These are phyloP conservation scores for Lyophyllum atratum DNA, from an alignment of 768 basidiomycete genomes.

Conservation along the genomic window DNA sequence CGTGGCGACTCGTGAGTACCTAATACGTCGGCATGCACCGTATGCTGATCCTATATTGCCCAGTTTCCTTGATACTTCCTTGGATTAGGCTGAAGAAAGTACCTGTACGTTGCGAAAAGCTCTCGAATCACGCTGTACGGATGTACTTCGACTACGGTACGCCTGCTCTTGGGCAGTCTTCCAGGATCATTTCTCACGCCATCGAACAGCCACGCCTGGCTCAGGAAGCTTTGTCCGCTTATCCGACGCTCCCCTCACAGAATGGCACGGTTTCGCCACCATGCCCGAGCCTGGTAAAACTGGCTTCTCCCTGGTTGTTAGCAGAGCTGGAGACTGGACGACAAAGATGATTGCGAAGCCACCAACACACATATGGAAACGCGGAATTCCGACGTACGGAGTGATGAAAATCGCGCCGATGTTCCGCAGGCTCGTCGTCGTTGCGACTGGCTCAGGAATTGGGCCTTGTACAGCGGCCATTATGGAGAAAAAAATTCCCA, in stretches of 20 bases:
- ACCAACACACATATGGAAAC: slow-evolving; percentile 57
- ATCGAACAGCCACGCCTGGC: slow-evolving; percentile 39
- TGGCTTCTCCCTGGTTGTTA: slow-evolving; percentile 60
- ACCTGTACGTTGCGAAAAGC: slow-evolving; percentile 38
- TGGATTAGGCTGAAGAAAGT: slow-evolving; percentile 47
- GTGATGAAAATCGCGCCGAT: slow-evolving; percentile 56
- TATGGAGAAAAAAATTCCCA: slow-evolving; percentile 50
- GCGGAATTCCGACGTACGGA: slow-evolving; percentile 58
- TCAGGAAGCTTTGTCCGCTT: slow-evolving; percentile 50
- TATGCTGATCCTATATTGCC: neutral
- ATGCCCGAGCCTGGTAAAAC: slow-evolving; percentile 48
- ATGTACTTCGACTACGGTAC: slow-evolving; percentile 48
- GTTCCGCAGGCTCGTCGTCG: slow-evolving; percentile 56
- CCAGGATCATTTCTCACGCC: neutral
- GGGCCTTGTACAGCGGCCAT: slow-evolving; percentile 62
- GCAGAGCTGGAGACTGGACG: slow-evolving; percentile 65
- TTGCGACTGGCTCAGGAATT: slow-evolving; percentile 61
- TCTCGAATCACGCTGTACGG: slow-evolving; percentile 44
- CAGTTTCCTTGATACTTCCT: slow-evolving; percentile 40
- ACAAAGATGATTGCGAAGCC: slow-evolving; percentile 52
- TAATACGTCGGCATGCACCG: neutral
- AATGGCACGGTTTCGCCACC: slow-evolving; percentile 65
- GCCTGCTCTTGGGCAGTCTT: neutral
- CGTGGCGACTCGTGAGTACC: slow-evolving; percentile 29
- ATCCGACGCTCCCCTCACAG: slow-evolving; percentile 49